Evolutionary conservation across 805 yeast genomes (phyloP), one percentile per base, ranked within the genome.

Genomic region (Candida maesae): DNA sequence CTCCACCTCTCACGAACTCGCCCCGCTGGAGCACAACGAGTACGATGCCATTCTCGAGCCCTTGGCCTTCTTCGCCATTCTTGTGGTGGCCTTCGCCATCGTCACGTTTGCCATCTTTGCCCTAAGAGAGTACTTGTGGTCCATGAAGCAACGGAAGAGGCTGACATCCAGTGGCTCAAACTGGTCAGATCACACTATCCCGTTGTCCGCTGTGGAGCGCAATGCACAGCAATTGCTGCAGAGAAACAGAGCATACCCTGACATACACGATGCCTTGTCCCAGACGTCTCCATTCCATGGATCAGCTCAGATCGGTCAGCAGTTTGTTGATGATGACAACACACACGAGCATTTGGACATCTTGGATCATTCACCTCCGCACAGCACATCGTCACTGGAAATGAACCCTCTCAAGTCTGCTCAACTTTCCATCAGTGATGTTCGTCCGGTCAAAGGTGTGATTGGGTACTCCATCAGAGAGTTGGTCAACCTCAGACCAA

Each of bases 81-180:
- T 60, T 12, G 19, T 59, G 4, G 36, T 50, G 11, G 38, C 18
- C 1, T 42, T 49, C 9, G 17, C 45, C 7, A 16, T 60, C 3
- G 2, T 58, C 2, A 45, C 63, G 1, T 50, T 44, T 11, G 18
- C 50, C 2, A 33, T 47, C 6, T 61, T 59, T 41, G 52, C 52
- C 2, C 24, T 60, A 2, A 48, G 66, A 39, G 67, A 63, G 45
- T 63, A 60, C 30, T 31, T 37, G 2, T 47, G 44, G 35, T 52
- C 57, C 14, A 26, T 50, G 44, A 46, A 40, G 18, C 38, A 28
- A 13, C 46, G 53, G 36, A 49, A 45, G 33, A 44, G 45, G n/a
- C 34, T 41, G 29, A 11, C 35, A 12, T 47, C 53, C 4, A 45
- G 46, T 38, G 56, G 51, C 9, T 44, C 56, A 6, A 26, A 28